These are phyloP conservation scores for Ceriops tagal DNA, from an alignment of 345 rosid species.

Conservation along the genomic window DNA sequence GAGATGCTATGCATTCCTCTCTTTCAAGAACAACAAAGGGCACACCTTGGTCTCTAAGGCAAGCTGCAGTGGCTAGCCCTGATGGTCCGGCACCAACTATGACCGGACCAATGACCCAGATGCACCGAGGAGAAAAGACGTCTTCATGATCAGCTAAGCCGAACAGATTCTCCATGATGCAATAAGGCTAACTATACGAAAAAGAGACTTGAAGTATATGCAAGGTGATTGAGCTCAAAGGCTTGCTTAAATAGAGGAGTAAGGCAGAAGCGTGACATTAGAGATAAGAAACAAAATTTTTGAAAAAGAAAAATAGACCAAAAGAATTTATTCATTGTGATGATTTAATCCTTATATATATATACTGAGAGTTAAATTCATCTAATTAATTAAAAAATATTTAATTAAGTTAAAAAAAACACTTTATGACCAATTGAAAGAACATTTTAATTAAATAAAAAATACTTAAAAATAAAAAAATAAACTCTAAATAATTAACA, in stretches of 20 bases:
- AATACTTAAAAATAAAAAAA: too few species aligned
- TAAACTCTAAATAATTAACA: too few species aligned
- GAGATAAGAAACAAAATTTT: too few species aligned
- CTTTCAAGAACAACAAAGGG: conserved; percentile 72
- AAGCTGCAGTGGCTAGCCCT: conserved; percentile 78
- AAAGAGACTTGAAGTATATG: not conserved
- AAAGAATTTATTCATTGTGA: too few species aligned
- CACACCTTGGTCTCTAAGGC: conserved; percentile 64
- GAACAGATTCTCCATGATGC: conserved; percentile 43
- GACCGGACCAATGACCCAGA: conserved; percentile 71
- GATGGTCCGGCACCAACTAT: conserved; percentile 90
- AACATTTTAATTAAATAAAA: too few species aligned
- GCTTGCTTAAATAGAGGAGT: conserved; percentile 31
- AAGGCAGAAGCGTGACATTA: too few species aligned
- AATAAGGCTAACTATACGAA: not conserved
- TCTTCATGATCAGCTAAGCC: conserved; percentile 43
- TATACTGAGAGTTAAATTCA: too few species aligned
- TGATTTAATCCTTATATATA: too few species aligned
- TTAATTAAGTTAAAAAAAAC: too few species aligned
- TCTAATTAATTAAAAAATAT: too few species aligned
- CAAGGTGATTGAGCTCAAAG: not conserved
- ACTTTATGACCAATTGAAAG: too few species aligned
- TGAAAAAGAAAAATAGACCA: too few species aligned
- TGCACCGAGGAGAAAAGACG: conserved; percentile 41
- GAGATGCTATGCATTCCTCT: conserved; percentile 81